These are phyloP conservation scores for Pythium biforme DNA, from an alignment of 352 stramenopile genomes.

Conservation along the genomic window DNA sequence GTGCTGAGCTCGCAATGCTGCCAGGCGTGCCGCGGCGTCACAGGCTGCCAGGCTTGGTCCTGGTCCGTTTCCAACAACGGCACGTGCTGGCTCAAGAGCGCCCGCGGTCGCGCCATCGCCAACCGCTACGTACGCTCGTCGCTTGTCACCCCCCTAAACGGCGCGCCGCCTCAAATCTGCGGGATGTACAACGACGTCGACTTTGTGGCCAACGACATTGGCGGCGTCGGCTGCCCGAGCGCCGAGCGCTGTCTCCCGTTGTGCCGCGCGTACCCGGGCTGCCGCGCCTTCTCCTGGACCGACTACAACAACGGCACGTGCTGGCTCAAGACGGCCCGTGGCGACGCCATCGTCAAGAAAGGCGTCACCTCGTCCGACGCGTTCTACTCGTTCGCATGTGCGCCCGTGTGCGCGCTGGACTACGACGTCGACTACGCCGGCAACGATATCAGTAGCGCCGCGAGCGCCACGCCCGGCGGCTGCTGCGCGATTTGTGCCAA, in stretches of 20 bases:
- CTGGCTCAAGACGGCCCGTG: constrained; percentile 43
- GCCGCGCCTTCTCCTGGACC: constrained; percentile 37
- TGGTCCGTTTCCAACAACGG: constrained; percentile 16
- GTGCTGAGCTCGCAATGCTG: constrained; percentile 26
- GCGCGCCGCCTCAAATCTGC: not conserved
- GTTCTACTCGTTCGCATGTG: not conserved
- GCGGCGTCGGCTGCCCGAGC: constrained; percentile 8
- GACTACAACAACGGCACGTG: constrained; percentile 52
- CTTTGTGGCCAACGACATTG: constrained; percentile 32
- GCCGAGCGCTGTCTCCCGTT: constrained; percentile 25
- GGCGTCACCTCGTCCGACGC: constrained; percentile 13
- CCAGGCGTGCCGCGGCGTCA: constrained; percentile 28
- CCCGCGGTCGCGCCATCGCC: constrained; percentile 3
- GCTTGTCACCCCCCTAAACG: constrained; percentile 23
- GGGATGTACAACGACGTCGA: constrained; percentile 20
- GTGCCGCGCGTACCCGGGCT: constrained; percentile 17
- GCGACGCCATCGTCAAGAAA: constrained; percentile 13
- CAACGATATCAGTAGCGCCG: constrained; percentile 37
- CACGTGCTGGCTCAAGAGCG: constrained; percentile 31
- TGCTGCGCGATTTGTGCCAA: constrained; percentile 42
- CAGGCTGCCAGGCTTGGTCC: constrained; percentile 15
- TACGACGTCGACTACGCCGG: constrained; percentile 42
- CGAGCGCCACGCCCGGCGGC: constrained; percentile 28
- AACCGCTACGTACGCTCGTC: constrained; percentile 16
- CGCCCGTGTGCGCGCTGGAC: constrained; percentile 27